Percentiles rank a stretch among this genome's conserved stretches.
phyloP scores from a whole-genome alignment of 305 asterid genomes.

The Fraxinus nigra region DNA sequence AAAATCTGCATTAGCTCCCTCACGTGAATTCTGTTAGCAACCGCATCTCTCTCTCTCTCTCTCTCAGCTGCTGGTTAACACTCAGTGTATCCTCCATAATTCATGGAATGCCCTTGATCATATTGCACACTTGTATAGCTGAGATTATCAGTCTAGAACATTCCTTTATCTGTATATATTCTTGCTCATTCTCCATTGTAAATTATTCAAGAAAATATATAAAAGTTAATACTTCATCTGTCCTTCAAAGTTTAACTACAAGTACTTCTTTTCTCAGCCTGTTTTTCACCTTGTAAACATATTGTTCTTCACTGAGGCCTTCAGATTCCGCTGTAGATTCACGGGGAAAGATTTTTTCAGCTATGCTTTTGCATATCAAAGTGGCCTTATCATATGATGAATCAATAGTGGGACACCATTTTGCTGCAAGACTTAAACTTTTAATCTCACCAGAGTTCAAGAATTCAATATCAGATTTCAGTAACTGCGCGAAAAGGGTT shows the following conservation, averaged over 20 bases:
- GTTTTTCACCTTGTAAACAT: constrained; percentile 36
- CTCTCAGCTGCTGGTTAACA: too few species aligned
- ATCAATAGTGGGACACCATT: constrained; percentile 47
- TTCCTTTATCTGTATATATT: too few species aligned
- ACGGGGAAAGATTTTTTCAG: constrained; percentile 31
- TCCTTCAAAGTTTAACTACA: not conserved
- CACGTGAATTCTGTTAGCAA: too few species aligned
- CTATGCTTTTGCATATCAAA: constrained; percentile 34
- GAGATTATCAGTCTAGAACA: too few species aligned
- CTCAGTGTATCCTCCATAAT: too few species aligned
- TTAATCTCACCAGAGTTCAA: constrained; percentile 23
- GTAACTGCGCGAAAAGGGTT: constrained; percentile 21
- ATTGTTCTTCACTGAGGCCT: constrained; percentile 31
- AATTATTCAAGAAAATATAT: too few species aligned
- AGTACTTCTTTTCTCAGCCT: constrained; percentile 39
- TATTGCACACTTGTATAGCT: too few species aligned
- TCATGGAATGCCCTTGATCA: too few species aligned
- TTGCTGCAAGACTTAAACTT: constrained; percentile 33
- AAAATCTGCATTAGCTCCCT: too few species aligned
- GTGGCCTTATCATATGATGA: constrained; percentile 42
- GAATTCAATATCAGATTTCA: constrained; percentile 27
- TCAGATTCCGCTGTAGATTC: constrained; percentile 24
- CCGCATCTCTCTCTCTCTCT: too few species aligned
- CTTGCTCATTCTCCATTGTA: too few species aligned
- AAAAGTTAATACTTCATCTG: too few species aligned